These are phyloP conservation scores for Alnus rubra DNA, from an alignment of 306 rosid genomes.

Conservation along the genomic window DNA sequence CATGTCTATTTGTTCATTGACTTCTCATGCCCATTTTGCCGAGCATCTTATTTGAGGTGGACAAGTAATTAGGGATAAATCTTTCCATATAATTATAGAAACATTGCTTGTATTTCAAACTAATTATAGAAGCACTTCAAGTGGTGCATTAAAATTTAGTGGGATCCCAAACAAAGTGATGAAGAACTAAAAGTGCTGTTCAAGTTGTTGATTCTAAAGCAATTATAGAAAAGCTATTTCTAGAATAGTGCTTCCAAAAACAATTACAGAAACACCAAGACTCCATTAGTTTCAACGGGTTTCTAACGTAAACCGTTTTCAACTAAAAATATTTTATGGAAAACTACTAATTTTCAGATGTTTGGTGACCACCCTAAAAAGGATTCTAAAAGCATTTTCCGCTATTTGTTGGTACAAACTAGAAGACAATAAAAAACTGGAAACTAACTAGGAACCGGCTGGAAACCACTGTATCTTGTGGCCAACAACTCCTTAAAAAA, in stretches of 20 bases:
- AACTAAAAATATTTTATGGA: no score
- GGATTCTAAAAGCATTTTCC: no score
- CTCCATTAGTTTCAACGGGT: no score
- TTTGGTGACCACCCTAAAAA: no score
- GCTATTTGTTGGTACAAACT: no score
- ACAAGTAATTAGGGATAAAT: background rate
- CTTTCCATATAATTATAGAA: background rate
- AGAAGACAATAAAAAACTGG: no score
- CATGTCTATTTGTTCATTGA: background rate
- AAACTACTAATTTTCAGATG: no score
- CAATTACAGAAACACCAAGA: background rate
- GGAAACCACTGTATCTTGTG: no score
- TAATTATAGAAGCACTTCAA: background rate
- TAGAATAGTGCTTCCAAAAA: background rate
- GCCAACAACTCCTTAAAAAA: no score
- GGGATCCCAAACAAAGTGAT: background rate
- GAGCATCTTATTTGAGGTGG: constrained; percentile 1
- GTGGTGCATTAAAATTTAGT: background rate
- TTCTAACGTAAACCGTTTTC: no score
- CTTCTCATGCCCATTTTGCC: background rate
- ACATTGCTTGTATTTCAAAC: background rate
- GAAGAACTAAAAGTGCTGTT: background rate
- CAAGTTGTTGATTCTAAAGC: background rate
- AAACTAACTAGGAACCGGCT: no score
- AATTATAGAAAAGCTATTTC: no score